phyloP scores from a whole-genome alignment of 805 yeast species.

The Zygosaccharomyces rouxii region DNA sequence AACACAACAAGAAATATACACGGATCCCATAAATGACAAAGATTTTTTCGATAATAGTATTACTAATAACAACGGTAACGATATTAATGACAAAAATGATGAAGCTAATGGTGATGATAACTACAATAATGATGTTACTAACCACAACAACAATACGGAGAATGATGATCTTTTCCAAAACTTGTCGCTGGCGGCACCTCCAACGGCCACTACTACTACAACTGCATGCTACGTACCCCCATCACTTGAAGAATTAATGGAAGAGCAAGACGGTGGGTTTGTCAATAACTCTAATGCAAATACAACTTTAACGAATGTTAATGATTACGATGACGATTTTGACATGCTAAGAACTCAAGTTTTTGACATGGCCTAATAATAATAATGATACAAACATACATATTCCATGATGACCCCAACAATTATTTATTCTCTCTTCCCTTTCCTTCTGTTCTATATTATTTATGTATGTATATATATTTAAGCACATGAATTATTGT shows the following conservation, averaged over 20 bases:
- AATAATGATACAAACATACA: background rate
- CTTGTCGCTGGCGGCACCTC: constrained; percentile 5
- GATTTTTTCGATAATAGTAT: background rate
- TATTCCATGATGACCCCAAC: constrained; percentile 3
- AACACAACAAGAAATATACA: background rate
- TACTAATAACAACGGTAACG: background rate
- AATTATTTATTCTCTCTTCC: background rate
- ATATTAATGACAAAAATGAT: background rate
- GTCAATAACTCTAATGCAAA: constrained; percentile 3
- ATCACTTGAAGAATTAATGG: constrained; percentile 33
- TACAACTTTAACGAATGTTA: constrained; percentile 7
- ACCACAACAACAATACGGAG: constrained; percentile 4
- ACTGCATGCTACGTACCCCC: constrained; percentile 27
- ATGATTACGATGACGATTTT: constrained; percentile 17
- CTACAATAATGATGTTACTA: background rate
- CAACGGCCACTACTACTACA: constrained; percentile 5
- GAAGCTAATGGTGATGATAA: background rate
- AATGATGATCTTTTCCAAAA: constrained; percentile 8
- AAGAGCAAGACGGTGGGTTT: constrained; percentile 26
- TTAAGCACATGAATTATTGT: too few relatives aligned
- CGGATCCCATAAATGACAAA: background rate
- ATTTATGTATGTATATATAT: too few relatives aligned
- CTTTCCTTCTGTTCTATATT: too few relatives aligned
- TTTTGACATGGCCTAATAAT: constrained; percentile 18
- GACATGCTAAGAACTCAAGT: constrained; percentile 18